Conservation (phyloP, 495 filamentous ascomycete genomes). For the Neurospora cerealis region DNA sequence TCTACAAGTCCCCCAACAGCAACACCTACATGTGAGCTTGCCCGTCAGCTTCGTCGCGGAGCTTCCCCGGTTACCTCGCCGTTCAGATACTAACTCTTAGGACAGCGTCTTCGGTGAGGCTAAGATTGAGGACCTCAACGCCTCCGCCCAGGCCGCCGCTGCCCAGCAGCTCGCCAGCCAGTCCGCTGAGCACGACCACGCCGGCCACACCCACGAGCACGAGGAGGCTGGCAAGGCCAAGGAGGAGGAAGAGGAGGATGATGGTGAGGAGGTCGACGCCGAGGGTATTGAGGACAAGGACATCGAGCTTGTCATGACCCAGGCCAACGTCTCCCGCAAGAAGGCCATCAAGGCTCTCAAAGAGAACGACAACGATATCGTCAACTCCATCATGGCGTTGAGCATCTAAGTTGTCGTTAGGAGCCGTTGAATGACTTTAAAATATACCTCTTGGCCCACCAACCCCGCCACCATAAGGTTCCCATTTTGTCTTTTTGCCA, state of each 20-base stretch:
- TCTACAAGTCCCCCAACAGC: constrained; percentile 96
- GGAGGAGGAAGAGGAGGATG: constrained; percentile 84
- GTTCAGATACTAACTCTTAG: background rate
- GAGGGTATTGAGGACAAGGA: constrained; percentile 93
- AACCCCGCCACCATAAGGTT: background rate
- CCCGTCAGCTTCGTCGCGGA: background rate
- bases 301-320: constrained; percentile 97
- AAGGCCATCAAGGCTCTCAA: constrained; percentile 97
- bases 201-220: constrained; percentile 54
- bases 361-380: constrained; percentile 99
- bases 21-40: constrained; percentile 94
- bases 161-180: constrained; percentile 81
- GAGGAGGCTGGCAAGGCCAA: constrained; percentile 55
- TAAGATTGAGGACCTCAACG: constrained; percentile 98
- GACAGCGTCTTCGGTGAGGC: constrained; percentile 97
- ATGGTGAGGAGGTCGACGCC: constrained; percentile 92
- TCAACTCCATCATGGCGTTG: constrained; percentile 99
- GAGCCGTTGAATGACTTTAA: background rate
- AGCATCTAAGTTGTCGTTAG: constrained; percentile 60
- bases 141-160: constrained; percentile 86
- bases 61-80: background rate
- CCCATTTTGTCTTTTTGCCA: background rate
- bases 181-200: constrained; percentile 59
- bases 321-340: constrained; percentile 91
- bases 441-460: background rate